These are phyloP conservation scores for Phenoliferia sp. DNA, from an alignment of 1,284 basidiomycete species.

Conservation along the genomic window DNA sequence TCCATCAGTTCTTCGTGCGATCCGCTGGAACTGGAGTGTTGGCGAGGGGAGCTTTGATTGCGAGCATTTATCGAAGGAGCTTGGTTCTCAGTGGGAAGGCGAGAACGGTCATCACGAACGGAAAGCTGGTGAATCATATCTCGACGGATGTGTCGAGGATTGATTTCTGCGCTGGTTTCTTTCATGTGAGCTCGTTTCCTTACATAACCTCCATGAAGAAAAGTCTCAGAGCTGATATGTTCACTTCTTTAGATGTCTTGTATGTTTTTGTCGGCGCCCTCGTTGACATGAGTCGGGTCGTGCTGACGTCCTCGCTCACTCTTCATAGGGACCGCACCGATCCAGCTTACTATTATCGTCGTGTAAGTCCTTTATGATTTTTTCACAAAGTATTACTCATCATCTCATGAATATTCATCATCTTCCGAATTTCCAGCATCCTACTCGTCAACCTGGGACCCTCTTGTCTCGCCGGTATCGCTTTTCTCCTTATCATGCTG, in stretches of 20 bases:
- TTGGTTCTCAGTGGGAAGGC: slow-evolving; percentile 73
- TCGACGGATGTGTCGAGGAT: slow-evolving; percentile 87
- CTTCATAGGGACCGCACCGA: slow-evolving; percentile 33
- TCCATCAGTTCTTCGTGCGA: slow-evolving; percentile 56
- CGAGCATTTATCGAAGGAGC: slow-evolving; percentile 76
- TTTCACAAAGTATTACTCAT: neutral
- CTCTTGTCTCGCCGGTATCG: slow-evolving; percentile 76
- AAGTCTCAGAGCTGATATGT: neutral
- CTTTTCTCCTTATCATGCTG: slow-evolving; percentile 51
- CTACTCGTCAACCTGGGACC: slow-evolving; percentile 68
- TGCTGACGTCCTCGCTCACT: no score
- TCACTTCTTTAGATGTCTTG: slow-evolving; percentile 7
- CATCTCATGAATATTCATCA: no score
- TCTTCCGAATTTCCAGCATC: no score
- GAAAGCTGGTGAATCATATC: slow-evolving; percentile 85
- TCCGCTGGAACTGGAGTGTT: slow-evolving; percentile 70
- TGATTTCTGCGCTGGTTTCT: slow-evolving; percentile 75
- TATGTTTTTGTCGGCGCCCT: no score
- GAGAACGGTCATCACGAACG: slow-evolving; percentile 64
- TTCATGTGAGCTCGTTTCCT: slow-evolving; percentile 63
- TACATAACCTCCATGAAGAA: neutral
- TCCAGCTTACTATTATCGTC: slow-evolving; percentile 61
- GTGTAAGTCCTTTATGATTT: slow-evolving; percentile 33
- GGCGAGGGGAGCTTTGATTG: slow-evolving; percentile 78
- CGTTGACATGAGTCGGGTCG: neutral